These are phyloP conservation scores for Tricholoma matsutake DNA, from an alignment of 768 basidiomycete genomes.

Conservation along the genomic window DNA sequence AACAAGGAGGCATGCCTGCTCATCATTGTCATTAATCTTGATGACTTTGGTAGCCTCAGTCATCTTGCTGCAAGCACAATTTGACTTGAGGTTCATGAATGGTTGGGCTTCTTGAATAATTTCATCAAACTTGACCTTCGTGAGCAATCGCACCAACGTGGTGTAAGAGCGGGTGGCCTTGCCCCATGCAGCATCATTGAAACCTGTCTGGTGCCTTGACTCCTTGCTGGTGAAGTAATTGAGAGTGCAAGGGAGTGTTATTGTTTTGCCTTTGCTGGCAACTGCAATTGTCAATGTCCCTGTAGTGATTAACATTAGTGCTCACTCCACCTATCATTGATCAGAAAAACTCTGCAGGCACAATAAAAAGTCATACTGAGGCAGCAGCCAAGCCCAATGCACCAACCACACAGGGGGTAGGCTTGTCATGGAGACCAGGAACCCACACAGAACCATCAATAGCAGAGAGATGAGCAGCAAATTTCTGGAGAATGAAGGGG, in stretches of 20 bases:
- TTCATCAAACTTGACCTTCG: background rate
- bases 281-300: background rate
- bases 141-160: background rate
- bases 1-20: background rate
- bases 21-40: background rate
- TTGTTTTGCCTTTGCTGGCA: background rate
- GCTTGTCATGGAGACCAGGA: background rate
- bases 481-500: no score
- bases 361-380: no score
- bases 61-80: background rate
- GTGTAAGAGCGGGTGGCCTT: background rate
- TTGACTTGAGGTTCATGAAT: background rate
- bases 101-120: background rate
- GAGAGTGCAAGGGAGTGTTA: background rate
- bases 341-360: background rate
- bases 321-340: no score
- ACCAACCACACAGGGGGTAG: background rate
- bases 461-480: background rate
- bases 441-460: background rate
- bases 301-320: background rate
- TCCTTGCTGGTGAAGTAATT: background rate
- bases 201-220: background rate
- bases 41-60: background rate
- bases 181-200: background rate
- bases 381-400: background rate